Evolutionary conservation across 2,329 filamentous ascomycete genomes (phyloP).

Genomic region (Ascocoryne sarcoides): DNA sequence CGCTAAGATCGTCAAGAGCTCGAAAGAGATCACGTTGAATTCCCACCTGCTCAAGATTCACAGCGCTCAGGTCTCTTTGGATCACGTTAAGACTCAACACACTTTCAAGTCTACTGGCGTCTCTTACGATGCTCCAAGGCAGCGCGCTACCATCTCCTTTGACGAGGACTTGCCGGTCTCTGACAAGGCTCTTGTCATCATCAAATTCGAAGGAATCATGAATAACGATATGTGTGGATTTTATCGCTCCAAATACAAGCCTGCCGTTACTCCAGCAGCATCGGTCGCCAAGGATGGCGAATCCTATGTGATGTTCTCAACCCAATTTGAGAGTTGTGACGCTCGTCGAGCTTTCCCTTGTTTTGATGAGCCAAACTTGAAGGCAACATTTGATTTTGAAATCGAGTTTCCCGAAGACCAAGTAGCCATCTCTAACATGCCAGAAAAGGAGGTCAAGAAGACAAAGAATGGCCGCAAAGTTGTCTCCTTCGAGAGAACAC

Average conservation of each 20-base stretch:
- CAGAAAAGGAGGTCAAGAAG: constrained; percentile 60
- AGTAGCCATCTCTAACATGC: constrained; percentile 92
- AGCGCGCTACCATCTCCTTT: constrained; percentile 75
- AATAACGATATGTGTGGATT: constrained; percentile 92
- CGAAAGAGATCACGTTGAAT: constrained; percentile 76
- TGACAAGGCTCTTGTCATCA: constrained; percentile 55
- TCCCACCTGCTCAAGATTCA: constrained; percentile 73
- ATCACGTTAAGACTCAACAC: constrained; percentile 45
- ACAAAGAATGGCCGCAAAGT: constrained; percentile 56
- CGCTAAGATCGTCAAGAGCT: constrained; percentile 60
- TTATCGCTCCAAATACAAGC: constrained; percentile 91
- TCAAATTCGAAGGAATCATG: constrained; percentile 72
- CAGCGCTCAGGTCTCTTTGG: constrained; percentile 51
- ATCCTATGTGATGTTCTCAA: constrained; percentile 75
- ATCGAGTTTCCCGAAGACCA: constrained; percentile 86
- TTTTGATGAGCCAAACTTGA: constrained; percentile 96
- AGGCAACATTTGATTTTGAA: constrained; percentile 89
- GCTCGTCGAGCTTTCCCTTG: constrained; percentile 92
- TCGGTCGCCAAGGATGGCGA: constrained; percentile 69
- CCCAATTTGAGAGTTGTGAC: constrained; percentile 95
- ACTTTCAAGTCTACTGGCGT: constrained; percentile 56
- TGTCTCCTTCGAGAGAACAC: constrained; percentile 75
- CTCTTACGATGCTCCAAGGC: constrained; percentile 72
- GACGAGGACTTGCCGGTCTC: constrained; percentile 59
- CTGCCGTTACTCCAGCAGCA: constrained; percentile 57